phyloP scores from a whole-genome alignment of 192 early-diverging fungal genomes.

The Phlyctochytrium planicorne region DNA sequence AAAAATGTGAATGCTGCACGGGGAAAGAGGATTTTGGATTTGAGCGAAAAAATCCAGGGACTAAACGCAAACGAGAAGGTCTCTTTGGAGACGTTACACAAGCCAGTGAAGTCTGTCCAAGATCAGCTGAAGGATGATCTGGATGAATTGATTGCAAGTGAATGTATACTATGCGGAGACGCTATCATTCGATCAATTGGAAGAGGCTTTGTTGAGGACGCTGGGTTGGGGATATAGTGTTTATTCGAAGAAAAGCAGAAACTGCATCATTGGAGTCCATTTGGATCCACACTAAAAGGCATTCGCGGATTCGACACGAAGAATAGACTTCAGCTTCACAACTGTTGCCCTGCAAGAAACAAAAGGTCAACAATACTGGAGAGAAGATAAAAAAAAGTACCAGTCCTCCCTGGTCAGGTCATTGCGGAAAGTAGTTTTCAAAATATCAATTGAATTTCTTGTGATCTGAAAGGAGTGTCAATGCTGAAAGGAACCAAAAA shows the following conservation, averaged over 20 bases:
- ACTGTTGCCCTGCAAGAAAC: neutral
- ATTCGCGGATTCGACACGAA: neutral
- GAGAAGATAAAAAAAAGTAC: slow-evolving; percentile 27
- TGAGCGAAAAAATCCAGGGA: slow-evolving; percentile 62
- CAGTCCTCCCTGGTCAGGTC: slow-evolving; percentile 91
- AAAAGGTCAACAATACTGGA: neutral
- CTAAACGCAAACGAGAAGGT: slow-evolving; percentile 26
- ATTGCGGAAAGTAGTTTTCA: slow-evolving; percentile 91
- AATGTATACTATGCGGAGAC: slow-evolving; percentile 96
- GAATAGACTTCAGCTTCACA: neutral
- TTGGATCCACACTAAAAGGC: too few species aligned
- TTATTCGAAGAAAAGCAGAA: too few species aligned
- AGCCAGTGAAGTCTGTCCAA: neutral
- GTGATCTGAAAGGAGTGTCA: slow-evolving; percentile 60
- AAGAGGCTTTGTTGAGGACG: slow-evolving; percentile 1
- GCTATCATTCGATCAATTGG: slow-evolving; percentile 87
- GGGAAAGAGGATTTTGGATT: slow-evolving; percentile 49
- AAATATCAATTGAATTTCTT: slow-evolving; percentile 87
- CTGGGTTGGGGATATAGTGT: too few species aligned
- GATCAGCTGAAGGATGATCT: slow-evolving; percentile 54
- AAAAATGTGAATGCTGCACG: slow-evolving; percentile 47
- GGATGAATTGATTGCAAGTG: slow-evolving; percentile 74
- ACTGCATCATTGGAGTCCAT: too few species aligned
- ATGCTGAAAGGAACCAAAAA: slow-evolving; percentile 1
- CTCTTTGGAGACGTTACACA: slow-evolving; percentile 12